Base-by-base conservation (phyloP, 352 stramenopile genomes). In the Phytopythium ostracodes region DNA sequence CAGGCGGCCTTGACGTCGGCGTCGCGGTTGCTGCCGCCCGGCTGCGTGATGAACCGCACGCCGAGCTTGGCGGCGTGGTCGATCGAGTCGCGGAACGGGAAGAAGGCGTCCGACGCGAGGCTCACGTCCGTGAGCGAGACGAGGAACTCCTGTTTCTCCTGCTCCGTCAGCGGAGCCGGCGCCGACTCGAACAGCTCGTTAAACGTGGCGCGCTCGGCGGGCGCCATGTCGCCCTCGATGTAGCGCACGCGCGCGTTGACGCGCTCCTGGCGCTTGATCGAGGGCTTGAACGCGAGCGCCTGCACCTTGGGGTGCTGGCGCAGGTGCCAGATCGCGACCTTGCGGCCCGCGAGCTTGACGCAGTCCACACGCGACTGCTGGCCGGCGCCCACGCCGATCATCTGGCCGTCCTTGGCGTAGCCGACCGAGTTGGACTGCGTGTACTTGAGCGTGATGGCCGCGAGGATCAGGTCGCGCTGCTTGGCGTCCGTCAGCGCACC, bases 401-500 rank as follows among this genome's bases (percentile, higher is more conserved):
- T 99, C 88, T 99, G 98, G 31, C 98, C 98, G 75, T 99, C 92
- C 79, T 98, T 98, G 55, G 97, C 96, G 80, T 99, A 99, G 11
- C 96, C 98, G 14, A 99, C 97, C 40, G 90, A 98, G 88, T 99
- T 99, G 54, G 79, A 97, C 84, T 99, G 97, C 59, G 98, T 99
- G 84, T 99, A 99, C 88, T 99, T 99, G 72, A 99, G 83, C 62
- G 97, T 98, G 75, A 99, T 99, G 53, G 92, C 97, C n/a, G 97
- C 98, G 31, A 99, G 85, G 62, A 98, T 96, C 58, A 99, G 82
- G 74, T 99, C 98, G 56, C 96, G 91, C 72, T 98, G 93, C 57
- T 96, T 97, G 53, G 87, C 91, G 27, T 97, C 88, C 22, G 87
- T 87, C 8, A 99, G 72, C 49, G 89, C 81, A 42, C 88, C 79